These are phyloP conservation scores for Gomphus bonarii DNA, from an alignment of 1,284 basidiomycete genomes.

Conservation along the genomic window DNA sequence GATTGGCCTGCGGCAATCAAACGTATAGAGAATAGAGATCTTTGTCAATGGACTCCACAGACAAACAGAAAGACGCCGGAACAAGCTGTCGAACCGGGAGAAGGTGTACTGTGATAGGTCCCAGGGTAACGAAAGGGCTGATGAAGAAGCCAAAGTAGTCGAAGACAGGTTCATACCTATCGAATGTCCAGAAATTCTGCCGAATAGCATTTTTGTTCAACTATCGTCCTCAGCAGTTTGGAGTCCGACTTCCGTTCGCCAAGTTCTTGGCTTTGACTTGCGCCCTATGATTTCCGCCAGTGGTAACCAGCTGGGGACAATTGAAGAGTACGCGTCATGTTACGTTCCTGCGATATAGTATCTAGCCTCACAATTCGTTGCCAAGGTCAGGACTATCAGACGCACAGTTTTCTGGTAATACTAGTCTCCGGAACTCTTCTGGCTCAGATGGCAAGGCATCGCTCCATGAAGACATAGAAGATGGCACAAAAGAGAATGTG, in stretches of 20 bases:
- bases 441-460: background rate
- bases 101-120: too few relatives aligned
- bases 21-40: too few relatives aligned
- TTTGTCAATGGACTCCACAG: too few relatives aligned
- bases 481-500: background rate
- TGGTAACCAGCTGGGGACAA: slow-evolving; percentile 9
- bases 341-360: background rate
- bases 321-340: slow-evolving; percentile 11
- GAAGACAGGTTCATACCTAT: too few relatives aligned
- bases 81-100: too few relatives aligned
- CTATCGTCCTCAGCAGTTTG: too few relatives aligned
- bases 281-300: background rate
- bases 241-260: background rate
- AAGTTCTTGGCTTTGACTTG: background rate
- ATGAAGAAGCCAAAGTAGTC: too few relatives aligned
- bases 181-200: too few relatives aligned
- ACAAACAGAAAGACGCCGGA: too few relatives aligned
- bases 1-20: too few relatives aligned
- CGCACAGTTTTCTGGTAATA: slow-evolving; percentile 3
- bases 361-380: background rate
- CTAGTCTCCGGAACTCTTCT: slow-evolving; percentile 1
- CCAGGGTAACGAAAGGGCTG: too few relatives aligned
- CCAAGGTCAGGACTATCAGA: slow-evolving; percentile 6
- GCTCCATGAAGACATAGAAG: background rate
- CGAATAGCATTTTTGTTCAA: too few relatives aligned